These are phyloP conservation scores for Verticillium alfalfae DNA, from an alignment of 2,329 filamentous ascomycete species.

Conservation along the genomic window DNA sequence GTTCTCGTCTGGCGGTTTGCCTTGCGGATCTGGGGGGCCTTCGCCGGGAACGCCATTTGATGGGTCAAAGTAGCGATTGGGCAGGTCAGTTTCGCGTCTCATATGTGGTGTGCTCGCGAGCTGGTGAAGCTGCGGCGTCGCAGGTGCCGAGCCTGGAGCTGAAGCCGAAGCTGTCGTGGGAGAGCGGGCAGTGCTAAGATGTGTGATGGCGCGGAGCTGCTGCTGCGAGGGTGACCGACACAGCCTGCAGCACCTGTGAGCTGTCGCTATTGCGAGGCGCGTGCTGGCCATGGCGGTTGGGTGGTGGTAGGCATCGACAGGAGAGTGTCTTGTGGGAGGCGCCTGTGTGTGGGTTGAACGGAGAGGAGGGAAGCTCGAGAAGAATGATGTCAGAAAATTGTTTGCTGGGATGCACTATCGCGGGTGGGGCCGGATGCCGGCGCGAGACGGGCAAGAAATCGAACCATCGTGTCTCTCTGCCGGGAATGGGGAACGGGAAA, in stretches of 20 bases:
- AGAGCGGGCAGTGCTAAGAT: background rate
- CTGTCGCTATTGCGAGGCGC: background rate
- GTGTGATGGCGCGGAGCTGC: background rate
- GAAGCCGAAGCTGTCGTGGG: background rate
- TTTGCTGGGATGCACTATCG: background rate
- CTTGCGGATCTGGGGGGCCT: constrained; percentile 8
- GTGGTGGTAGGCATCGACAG: background rate
- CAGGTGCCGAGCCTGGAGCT: background rate
- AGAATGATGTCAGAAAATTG: background rate
- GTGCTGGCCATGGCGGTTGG: background rate
- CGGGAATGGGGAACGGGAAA: background rate
- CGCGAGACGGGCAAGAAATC: background rate
- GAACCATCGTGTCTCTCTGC: background rate
- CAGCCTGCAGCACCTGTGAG: background rate
- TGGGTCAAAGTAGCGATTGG: constrained; percentile 10
- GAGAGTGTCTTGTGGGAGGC: background rate
- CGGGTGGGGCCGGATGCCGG: background rate
- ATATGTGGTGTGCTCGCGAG: background rate
- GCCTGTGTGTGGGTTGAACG: background rate
- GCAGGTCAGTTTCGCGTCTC: background rate
- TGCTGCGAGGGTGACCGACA: background rate
- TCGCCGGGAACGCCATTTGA: constrained; percentile 5
- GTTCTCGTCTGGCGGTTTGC: constrained; percentile 44
- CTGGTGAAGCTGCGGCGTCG: background rate
- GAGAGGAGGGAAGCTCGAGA: background rate